Evolutionary conservation across 2,329 filamentous ascomycete species (phyloP).

Genomic region (Septoria linicola): DNA sequence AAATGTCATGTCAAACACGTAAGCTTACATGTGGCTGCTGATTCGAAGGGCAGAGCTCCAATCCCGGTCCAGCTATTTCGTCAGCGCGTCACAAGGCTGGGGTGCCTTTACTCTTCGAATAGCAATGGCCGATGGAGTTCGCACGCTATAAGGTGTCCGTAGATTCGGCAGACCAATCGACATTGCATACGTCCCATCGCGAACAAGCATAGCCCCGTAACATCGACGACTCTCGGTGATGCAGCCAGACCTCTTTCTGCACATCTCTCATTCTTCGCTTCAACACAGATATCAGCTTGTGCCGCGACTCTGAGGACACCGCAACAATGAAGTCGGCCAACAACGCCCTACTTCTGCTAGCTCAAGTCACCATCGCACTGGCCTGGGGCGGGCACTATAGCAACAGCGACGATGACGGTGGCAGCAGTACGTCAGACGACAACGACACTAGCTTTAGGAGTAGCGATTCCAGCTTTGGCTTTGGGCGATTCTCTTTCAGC

Average conservation of each 20-base stretch:
- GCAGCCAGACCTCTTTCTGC: background rate
- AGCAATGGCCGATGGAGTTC: conserved; percentile 7
- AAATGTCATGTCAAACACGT: conserved; percentile 7
- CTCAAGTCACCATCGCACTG: conserved; percentile 1
- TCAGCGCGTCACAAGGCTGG: conserved; percentile 11
- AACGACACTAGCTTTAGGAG: conserved; percentile 10
- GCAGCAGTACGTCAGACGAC: conserved; percentile 3
- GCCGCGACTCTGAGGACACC: background rate
- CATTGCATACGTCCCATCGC: conserved; percentile 1
- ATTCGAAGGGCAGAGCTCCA: background rate
- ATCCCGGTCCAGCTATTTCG: conserved; percentile 2
- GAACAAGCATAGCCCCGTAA: background rate
- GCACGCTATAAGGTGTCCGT: background rate
- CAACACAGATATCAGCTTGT: background rate
- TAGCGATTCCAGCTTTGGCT: conserved; percentile 8
- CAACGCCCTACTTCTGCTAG: conserved; percentile 11
- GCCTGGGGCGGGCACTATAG: conserved; percentile 20
- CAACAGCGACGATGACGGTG: conserved; percentile 10
- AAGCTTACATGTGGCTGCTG: conserved; percentile 13
- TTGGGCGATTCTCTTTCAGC: conserved; percentile 17
- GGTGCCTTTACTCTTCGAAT: conserved; percentile 9
- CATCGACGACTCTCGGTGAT: background rate
- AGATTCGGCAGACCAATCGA: background rate
- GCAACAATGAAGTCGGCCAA: conserved; percentile 5
- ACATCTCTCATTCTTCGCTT: background rate